Conservation (phyloP, 441 rosid genomes). For the Biscutella auriculata region DNA sequence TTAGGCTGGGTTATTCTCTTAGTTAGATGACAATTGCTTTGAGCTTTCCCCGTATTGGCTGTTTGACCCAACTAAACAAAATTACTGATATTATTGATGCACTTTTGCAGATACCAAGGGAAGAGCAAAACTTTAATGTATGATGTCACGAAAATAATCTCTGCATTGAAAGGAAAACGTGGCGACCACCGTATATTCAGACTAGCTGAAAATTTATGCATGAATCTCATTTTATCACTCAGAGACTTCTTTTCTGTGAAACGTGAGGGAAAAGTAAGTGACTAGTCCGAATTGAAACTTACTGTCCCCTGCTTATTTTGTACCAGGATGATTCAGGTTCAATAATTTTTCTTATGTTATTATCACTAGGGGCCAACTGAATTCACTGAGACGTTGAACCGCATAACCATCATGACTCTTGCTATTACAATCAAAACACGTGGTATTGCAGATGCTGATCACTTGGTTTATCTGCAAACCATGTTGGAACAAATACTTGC, state of each 20-base stretch:
- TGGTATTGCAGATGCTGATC: slow-evolving; percentile 97
- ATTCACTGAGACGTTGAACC: slow-evolving; percentile 91
- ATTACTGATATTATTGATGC: slow-evolving; percentile 6
- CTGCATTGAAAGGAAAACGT: slow-evolving; percentile 84
- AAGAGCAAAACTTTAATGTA: slow-evolving; percentile 87
- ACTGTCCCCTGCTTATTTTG: slow-evolving; percentile 7
- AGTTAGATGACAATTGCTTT: not conserved
- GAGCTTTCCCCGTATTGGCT: not conserved
- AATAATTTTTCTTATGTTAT: slow-evolving; percentile 9
- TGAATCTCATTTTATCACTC: slow-evolving; percentile 78
- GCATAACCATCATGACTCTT: slow-evolving; percentile 75
- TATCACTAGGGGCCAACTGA: slow-evolving; percentile 85
- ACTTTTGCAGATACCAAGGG: slow-evolving; percentile 72
- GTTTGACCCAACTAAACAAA: slow-evolving; percentile 5
- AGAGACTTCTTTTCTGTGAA: slow-evolving; percentile 86
- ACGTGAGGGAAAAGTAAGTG: slow-evolving; percentile 81
- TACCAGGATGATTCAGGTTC: not conserved
- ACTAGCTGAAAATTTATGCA: slow-evolving; percentile 89
- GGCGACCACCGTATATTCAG: slow-evolving; percentile 94
- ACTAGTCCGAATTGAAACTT: not conserved
- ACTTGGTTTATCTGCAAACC: slow-evolving; percentile 70
- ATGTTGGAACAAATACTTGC: slow-evolving; percentile 88
- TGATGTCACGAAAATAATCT: slow-evolving; percentile 86
- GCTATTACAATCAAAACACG: slow-evolving; percentile 94
- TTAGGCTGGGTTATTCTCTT: not conserved